Base-by-base conservation (phyloP, 108 stramenopile species). In the Ochromonas danica region DNA sequence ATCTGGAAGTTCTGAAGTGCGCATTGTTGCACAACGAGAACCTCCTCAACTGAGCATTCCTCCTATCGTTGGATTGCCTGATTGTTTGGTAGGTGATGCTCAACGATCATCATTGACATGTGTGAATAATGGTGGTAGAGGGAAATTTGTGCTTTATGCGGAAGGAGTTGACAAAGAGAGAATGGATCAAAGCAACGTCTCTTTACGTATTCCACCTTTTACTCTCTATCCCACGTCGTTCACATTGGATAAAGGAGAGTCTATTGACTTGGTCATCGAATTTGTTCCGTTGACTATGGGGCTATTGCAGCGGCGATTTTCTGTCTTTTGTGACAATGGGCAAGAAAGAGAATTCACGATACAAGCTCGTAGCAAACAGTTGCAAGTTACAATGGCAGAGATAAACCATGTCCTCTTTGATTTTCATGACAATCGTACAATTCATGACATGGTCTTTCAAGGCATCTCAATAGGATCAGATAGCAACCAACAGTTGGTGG, bases 31-130 rank as follows among this genome's bases (percentile, higher is more conserved):
- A 27, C 36, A 60, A 27, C 14, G 72, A 75, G 72, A 75, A 33
- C 72, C 72, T 14, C 72, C 72, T 10, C 3, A 57, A 14, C 35
- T 75, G 25, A 75, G 51, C 41, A n/a, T 75, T 39, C 40, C 72
- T 17, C 38, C 72, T 6, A 27, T 75, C 3, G 3, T 75, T 10
- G 31, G 38, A 6, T 10, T 75, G 3, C 14, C 14, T 60, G 6
- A 45, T 75, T 42, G 72, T 60, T 60, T 75, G 28, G 72, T 75
- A 10, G 72, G 72, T 27, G 72, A 75, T 60, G 72, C 72, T 14
- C 36, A 30, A 30, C 43, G 72, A 42, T 17, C 31, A 6, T 75
- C 72, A 22, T 33, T 75, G 10, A 6, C 6, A 31, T 75, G 72
- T 75, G 25, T 33, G 51, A 75, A 75, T 41, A 57, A 6, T 6